phyloP scores from a whole-genome alignment of 2,329 filamentous ascomycete genomes.

The Xylariaceae sp. region DNA sequence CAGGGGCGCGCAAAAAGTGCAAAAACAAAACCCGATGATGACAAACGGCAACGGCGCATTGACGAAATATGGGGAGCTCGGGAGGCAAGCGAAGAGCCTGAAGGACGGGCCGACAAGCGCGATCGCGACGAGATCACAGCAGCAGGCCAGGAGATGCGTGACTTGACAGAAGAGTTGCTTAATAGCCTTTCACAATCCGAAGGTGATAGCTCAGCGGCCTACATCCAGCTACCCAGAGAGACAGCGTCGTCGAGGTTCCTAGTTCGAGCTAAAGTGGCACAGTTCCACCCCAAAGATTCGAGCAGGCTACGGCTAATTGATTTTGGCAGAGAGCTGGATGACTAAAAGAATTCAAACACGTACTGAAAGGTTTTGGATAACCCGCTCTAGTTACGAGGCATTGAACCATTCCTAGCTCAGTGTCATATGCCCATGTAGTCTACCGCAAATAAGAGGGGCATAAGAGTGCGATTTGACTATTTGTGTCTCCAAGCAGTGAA shows the following conservation, averaged over 20 bases:
- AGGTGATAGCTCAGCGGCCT: slow-evolving; percentile 61
- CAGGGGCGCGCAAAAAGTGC: slow-evolving; percentile 62
- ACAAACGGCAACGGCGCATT: slow-evolving; percentile 64
- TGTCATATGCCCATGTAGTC: no score
- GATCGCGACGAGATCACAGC: slow-evolving; percentile 55
- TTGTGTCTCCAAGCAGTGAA: no score
- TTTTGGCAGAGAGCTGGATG: slow-evolving; percentile 68
- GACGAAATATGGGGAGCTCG: slow-evolving; percentile 66
- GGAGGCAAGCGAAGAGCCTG: slow-evolving; percentile 35
- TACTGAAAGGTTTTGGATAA: no score
- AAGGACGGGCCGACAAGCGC: slow-evolving; percentile 34
- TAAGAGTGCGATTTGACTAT: no score
- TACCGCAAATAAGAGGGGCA: no score
- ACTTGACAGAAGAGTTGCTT: slow-evolving; percentile 65
- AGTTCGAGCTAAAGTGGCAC: slow-evolving; percentile 68
- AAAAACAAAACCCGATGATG: slow-evolving; percentile 50
- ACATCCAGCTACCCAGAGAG: slow-evolving; percentile 64
- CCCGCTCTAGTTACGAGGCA: no score
- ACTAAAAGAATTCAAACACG: slow-evolving; percentile 40
- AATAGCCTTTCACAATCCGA: slow-evolving; percentile 62
- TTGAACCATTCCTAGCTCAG: no score
- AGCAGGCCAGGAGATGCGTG: slow-evolving; percentile 62
- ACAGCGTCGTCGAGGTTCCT: slow-evolving; percentile 68
- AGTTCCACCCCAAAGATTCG: slow-evolving; percentile 69
- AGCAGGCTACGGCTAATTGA: slow-evolving; percentile 64